Base-by-base conservation (phyloP, 1,139 yeast species). In the Yamadazyma conglobata region DNA sequence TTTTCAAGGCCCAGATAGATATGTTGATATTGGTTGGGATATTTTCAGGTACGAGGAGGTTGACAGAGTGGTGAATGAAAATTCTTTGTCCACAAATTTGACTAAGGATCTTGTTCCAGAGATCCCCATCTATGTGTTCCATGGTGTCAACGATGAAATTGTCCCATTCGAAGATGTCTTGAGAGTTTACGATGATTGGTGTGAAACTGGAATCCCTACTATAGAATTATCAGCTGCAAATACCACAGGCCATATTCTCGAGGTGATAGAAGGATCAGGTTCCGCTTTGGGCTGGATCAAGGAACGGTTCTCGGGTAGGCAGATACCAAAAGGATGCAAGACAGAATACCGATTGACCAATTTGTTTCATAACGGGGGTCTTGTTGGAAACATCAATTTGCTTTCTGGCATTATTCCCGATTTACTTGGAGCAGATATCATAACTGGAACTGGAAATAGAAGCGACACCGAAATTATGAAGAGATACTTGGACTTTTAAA, bases 101-200 rank as follows among this genome's bases (percentile, higher is more conserved):
- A 19, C 46, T 6, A 34, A 46, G 26, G 36, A 37, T 13, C 35
- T 43, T 4, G 36, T 27, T 8, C 68, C 68, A 2, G 42, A 54
- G 22, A 47, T 59, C 6, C 68, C 68, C 1, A 23, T 63, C 3
- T 60, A 60, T 31, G 43, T 61, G 4, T 61, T 51, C 41, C 68
- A 62, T 34, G 64, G 64, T 0, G 25, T 40, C 10, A 30, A 42
- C 5, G 69, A 61, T 37, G 50, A 48, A 14, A 44, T 62, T 22
- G 57, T 56, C 15, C 64, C 65, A 2, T 48, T 49, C 27, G 41
- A 35, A 11, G 53, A 50, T 25, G 44, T 56, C 0, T 42, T 44
- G 26, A 45, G 57, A 33, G 52, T 48, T 2, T 60, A 50, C 34
- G 45, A 56, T 10, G 44, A 42, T 16, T 62, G 63, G 58, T 61